A percentile compares a stretch with the other conserved stretches of the same genome.
These are phyloP conservation scores for Ceratocystis papillata DNA, from an alignment of 2,329 filamentous ascomycete genomes.

Conservation along the genomic window DNA sequence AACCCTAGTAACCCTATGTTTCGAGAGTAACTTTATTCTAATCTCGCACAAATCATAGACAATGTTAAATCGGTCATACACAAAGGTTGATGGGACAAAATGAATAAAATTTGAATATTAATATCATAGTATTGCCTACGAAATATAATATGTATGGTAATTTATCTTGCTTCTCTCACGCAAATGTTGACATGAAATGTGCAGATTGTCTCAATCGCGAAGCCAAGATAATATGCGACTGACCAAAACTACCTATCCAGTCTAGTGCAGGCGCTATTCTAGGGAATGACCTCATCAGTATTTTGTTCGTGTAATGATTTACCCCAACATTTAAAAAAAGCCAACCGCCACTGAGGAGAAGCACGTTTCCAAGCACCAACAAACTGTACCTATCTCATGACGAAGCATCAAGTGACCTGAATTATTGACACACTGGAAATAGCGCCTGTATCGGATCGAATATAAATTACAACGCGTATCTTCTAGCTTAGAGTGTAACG, in stretches of 20 bases:
- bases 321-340: conserved; percentile 16
- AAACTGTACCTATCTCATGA: conserved; percentile 10
- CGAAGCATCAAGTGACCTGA: conserved; percentile 8
- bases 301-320: conserved; percentile 10
- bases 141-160: too few relatives aligned
- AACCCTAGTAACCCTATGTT: neutral
- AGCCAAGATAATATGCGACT: neutral
- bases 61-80: too few relatives aligned
- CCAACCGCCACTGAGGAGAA: conserved; percentile 13
- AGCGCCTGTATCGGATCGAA: neutral
- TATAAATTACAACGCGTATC: neutral
- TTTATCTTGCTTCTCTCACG: too few relatives aligned
- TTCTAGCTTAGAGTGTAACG: neutral
- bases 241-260: neutral
- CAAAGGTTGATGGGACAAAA: neutral
- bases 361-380: conserved; percentile 12
- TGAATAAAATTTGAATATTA: too few relatives aligned
- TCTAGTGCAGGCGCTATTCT: neutral
- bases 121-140: too few relatives aligned
- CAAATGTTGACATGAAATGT: neutral
- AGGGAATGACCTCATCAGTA: conserved; percentile 6
- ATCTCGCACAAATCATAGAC: too few relatives aligned
- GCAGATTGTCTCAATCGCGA: neutral
- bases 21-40: neutral
- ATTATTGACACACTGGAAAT: neutral